These are phyloP conservation scores for Basipetospora sp. DNA, from an alignment of 2,329 filamentous ascomycete genomes.

Conservation along the genomic window DNA sequence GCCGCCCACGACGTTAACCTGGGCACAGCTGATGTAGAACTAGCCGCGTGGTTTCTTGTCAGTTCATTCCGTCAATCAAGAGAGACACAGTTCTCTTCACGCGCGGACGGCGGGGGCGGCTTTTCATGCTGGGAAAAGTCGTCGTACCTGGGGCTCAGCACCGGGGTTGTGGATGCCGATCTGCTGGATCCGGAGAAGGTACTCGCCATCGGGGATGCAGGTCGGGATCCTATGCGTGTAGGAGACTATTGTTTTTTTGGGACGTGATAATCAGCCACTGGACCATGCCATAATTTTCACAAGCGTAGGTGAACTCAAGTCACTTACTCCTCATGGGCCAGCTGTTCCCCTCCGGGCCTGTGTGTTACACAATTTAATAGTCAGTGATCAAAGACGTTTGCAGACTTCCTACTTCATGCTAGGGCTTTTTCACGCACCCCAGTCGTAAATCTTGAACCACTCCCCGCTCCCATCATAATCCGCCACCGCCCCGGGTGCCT, in stretches of 20 bases:
- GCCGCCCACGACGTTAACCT: conserved; percentile 28
- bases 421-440: conserved; percentile 8
- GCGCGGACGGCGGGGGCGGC: no score
- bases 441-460: conserved; percentile 27
- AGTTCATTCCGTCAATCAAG: no score
- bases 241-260: conserved; percentile 6
- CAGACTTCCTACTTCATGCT: no score
- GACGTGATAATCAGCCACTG: no score
- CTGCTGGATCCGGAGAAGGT: conserved; percentile 43
- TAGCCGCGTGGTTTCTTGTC: conserved; percentile 9
- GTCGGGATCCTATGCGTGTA: conserved; percentile 29
- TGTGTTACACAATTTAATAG: no score
- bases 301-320: no score
- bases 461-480: conserved; percentile 23
- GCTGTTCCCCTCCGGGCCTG: conserved; percentile 3
- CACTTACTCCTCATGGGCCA: conserved; percentile 5
- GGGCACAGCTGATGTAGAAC: conserved; percentile 34
- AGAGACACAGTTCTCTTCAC: no score
- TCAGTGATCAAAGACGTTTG: no score
- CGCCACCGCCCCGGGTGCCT: conserved; percentile 19
- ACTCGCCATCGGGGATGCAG: conserved; percentile 39
- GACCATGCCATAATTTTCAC: no score
- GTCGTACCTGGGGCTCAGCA: conserved; percentile 16
- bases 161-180: conserved; percentile 45
- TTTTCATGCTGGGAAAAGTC: no score